Base-by-base conservation (phyloP, 192 early-diverging fungal genomes). In the Mortierella claussenii region DNA sequence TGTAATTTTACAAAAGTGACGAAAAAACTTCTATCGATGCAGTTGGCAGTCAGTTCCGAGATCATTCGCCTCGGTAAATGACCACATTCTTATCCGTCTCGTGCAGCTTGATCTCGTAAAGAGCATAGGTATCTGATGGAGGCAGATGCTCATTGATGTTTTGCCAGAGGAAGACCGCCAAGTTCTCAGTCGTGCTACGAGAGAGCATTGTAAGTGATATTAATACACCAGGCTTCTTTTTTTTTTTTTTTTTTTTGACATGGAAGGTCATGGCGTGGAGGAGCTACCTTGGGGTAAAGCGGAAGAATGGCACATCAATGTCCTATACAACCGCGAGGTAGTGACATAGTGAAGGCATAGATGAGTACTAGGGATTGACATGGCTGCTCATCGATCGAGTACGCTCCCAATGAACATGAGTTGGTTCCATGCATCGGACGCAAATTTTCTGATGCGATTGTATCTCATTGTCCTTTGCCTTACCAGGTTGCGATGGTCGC, bases 401-500 rank as follows among this genome's bases (percentile, higher is more conserved):
- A 20, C 4, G 23, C 21, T 49, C 47, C 27, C 9, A 2, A 17
- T 26, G 13, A 46, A 5, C n/a, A 49, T 4, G 21, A 8, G 1
- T 49, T 43, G 59, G 3, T 33, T 31, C 34, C 50, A 54, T 49
- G 17, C 42, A 6, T 6, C 15, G 8, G 15, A 53, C 55, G 3
- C 45, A 10, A 31, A 40, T 15, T 50, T 9, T 20, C 9, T 40
- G 1, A 12, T 24, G n/a, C n/a, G n/a, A n/a, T n/a, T n/a, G n/a
- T n/a, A n/a, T n/a, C n/a, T n/a, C n/a, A n/a, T n/a, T n/a, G n/a
- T n/a, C n/a, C n/a, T n/a, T n/a, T n/a, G n/a, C n/a, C 45, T 65
- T 86, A 90, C 90, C 78, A 97, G 57, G 69, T 97, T 93, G 46
- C 85, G 86, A 79, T 97, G 96, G 83, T 97, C 96, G 60, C 95